Conservation (phyloP, 2,329 filamentous ascomycete genomes). For the Penicillium sp. region DNA sequence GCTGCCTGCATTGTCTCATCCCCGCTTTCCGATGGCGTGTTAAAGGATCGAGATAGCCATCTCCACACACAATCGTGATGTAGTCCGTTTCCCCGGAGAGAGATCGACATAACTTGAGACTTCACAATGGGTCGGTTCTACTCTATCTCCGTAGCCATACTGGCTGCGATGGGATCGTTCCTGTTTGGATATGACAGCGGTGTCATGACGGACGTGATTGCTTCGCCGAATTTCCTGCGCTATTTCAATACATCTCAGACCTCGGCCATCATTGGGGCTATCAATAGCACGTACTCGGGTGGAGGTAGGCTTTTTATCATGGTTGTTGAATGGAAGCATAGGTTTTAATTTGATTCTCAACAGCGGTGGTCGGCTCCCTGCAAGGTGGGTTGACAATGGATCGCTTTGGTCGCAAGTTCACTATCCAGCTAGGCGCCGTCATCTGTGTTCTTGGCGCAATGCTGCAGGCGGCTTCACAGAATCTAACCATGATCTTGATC, state of each 20-base stretch:
- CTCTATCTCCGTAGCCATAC: constrained; percentile 38
- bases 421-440: constrained; percentile 56
- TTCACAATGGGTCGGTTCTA: constrained; percentile 39
- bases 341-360: neutral
- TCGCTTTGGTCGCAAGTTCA: constrained; percentile 55
- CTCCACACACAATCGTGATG: neutral
- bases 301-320: constrained; percentile 38
- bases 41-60: neutral
- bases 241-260: constrained; percentile 50
- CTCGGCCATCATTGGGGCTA: constrained; percentile 55
- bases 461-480: constrained; percentile 56
- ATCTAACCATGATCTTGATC: constrained; percentile 54
- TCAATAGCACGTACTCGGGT: constrained; percentile 60
- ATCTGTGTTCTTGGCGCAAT: constrained; percentile 57
- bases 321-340: neutral
- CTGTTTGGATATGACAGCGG: constrained; percentile 45
- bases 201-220: constrained; percentile 46
- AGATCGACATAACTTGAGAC: neutral
- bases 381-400: constrained; percentile 58
- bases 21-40: constrained; percentile 1
- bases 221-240: constrained; percentile 51
- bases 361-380: constrained; percentile 49
- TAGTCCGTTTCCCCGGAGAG: neutral
- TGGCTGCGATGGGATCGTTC: constrained; percentile 42
- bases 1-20: neutral